These are phyloP conservation scores for Fusarium foetens DNA, from an alignment of 2,329 filamentous ascomycete genomes.

Conservation along the genomic window DNA sequence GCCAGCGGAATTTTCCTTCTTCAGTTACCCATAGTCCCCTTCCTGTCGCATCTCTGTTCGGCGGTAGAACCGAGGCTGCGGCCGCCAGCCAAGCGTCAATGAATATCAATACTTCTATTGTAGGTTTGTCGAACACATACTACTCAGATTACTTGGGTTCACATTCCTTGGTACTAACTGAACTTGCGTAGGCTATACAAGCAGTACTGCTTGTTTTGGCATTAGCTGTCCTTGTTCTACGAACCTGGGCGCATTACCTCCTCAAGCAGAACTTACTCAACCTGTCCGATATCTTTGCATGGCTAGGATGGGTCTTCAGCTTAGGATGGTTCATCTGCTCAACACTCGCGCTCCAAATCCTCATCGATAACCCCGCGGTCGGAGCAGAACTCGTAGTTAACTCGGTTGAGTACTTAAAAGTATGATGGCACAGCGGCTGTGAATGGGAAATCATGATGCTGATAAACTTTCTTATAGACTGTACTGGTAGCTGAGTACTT, in stretches of 20 bases:
- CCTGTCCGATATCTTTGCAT: background rate
- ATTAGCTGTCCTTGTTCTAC: background rate
- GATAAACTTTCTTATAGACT: background rate
- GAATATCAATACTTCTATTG: background rate
- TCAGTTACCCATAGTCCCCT: background rate
- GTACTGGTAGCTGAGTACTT: slow-evolving; percentile 11
- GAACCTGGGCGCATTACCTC: background rate
- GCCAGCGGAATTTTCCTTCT: background rate
- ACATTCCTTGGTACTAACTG: background rate
- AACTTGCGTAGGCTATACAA: background rate
- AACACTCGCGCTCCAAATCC: slow-evolving; percentile 5
- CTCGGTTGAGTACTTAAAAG: slow-evolving; percentile 9
- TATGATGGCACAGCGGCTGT: background rate
- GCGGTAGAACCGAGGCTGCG: background rate
- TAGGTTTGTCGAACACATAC: background rate
- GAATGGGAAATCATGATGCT: background rate
- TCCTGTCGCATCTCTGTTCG: background rate
- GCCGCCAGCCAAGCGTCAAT: background rate
- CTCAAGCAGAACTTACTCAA: background rate
- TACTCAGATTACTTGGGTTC: too few relatives aligned
- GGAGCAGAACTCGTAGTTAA: background rate
- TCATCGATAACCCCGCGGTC: slow-evolving; percentile 8
- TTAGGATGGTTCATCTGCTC: slow-evolving; percentile 25
- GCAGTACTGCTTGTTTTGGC: slow-evolving; percentile 6
- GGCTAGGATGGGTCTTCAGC: slow-evolving; percentile 15